Evolutionary conservation across 495 filamentous ascomycete species (phyloP).

Genomic region (Schizothecium vesticola): DNA sequence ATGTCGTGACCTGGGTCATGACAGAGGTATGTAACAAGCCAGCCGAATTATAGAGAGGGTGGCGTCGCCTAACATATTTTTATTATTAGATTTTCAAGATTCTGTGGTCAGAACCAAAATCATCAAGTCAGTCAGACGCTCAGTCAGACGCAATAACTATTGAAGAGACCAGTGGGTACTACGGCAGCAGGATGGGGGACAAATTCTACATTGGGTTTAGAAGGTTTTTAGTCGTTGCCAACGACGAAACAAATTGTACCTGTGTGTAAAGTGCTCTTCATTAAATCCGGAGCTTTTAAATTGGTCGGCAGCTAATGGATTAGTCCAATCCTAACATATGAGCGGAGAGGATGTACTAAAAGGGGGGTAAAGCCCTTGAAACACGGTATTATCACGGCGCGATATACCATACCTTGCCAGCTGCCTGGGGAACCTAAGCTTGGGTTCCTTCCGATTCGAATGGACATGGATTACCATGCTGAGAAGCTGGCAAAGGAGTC

Average conservation of each 20-base stretch:
- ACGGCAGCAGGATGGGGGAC: neutral
- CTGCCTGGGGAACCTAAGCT: neutral
- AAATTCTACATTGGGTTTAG: neutral
- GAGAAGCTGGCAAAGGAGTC: neutral
- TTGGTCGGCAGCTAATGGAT: no score
- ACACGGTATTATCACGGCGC: neutral
- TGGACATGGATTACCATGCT: neutral
- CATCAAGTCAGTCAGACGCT: no score
- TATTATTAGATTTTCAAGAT: slow-evolving; percentile 1
- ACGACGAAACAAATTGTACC: neutral
- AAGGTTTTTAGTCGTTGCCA: neutral
- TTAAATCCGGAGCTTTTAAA: neutral
- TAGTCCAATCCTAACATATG: neutral
- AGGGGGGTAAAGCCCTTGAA: neutral
- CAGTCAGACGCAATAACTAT: no score
- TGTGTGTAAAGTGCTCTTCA: neutral
- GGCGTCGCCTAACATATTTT: no score
- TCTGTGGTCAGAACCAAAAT: neutral
- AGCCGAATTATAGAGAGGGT: no score
- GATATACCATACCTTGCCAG: neutral
- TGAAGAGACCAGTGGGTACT: no score
- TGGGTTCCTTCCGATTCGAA: neutral
- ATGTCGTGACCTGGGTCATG: no score
- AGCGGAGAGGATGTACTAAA: neutral
- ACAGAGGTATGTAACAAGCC: no score